Percentiles rank a stretch among this genome's conserved stretches.
Conservation (phyloP, 164 flowering plant genomes). For the Akebia trifoliata region DNA sequence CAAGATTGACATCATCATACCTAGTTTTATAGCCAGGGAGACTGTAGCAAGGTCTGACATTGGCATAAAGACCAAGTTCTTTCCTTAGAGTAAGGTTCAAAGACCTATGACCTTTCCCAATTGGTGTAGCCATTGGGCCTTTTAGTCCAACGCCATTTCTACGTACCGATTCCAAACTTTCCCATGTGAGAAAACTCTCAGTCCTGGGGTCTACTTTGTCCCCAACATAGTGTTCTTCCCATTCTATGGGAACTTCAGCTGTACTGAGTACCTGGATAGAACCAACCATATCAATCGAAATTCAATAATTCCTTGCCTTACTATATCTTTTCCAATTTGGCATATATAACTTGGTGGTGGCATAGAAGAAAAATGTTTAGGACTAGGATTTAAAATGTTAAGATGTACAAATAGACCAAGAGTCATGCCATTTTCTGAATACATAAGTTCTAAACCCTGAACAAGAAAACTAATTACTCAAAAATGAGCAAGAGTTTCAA, state of each 20-base stretch:
- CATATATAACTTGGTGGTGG: too few species aligned
- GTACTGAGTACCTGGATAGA: constrained; percentile 54
- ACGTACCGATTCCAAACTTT: constrained; percentile 87
- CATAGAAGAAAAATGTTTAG: not conserved
- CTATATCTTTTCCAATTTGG: not conserved
- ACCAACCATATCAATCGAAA: not conserved
- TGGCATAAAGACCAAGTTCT: constrained; percentile 92
- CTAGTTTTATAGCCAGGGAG: constrained; percentile 91
- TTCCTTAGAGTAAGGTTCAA: constrained; percentile 89
- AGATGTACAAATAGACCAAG: not conserved
- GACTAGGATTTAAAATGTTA: not conserved
- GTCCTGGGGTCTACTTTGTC: constrained; percentile 79
- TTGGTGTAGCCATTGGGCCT: constrained; percentile 99
- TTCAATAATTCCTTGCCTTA: not conserved
- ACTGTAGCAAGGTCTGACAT: constrained; percentile 92
- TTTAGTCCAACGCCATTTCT: constrained; percentile 76
- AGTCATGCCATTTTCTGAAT: too few species aligned
- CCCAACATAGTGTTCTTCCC: constrained; percentile 96
- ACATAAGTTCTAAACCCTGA: too few species aligned
- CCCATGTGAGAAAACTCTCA: constrained; percentile 94
- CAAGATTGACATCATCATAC: constrained; percentile 85
- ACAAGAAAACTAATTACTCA: too few species aligned
- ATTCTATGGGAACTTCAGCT: constrained; percentile 87
- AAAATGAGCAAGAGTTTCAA: too few species aligned
- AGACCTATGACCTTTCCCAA: constrained; percentile 95